Evolutionary conservation across 1,284 basidiomycete genomes (phyloP).

Genomic region (Moesziomyces globuligerus): DNA sequence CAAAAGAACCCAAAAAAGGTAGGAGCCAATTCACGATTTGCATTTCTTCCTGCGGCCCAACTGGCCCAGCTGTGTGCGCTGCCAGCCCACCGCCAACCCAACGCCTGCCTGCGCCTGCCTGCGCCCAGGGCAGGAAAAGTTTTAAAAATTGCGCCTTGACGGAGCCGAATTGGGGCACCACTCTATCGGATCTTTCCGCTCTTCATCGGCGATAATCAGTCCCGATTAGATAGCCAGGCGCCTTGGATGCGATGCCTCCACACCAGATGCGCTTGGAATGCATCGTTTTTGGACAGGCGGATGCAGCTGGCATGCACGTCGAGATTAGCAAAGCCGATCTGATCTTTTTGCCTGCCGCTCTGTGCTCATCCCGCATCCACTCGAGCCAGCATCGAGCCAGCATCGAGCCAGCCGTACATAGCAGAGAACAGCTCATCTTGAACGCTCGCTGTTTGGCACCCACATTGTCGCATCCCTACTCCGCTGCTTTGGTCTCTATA

Average conservation of each 20-base stretch:
- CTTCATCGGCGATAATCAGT: no score
- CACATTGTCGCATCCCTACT: constrained; percentile 2
- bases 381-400: no score
- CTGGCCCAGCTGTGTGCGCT: no score
- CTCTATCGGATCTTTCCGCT: no score
- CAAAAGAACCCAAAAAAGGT: neutral
- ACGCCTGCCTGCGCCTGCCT: no score
- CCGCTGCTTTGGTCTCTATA: neutral
- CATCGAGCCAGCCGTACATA: no score
- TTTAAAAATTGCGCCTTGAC: constrained; percentile 12
- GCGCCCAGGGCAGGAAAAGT: constrained; percentile 14
- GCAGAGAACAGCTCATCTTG: no score
- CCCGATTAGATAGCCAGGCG: no score
- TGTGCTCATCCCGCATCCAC: constrained; percentile 1
- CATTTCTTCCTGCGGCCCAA: neutral
- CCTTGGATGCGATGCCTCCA: no score
- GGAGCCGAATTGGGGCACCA: neutral
- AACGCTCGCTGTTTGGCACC: neutral
- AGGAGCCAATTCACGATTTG: neutral
- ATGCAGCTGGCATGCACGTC: constrained; percentile 12
- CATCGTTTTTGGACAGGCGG: constrained; percentile 20
- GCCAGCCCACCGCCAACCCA: no score
- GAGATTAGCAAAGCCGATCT: constrained; percentile 40
- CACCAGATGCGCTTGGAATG: neutral
- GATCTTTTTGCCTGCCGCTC: neutral